Evolutionary conservation across 495 filamentous ascomycete genomes (phyloP), one percentile per base, ranked within the genome.

Genomic region (Trichoderma orchidacearum): DNA sequence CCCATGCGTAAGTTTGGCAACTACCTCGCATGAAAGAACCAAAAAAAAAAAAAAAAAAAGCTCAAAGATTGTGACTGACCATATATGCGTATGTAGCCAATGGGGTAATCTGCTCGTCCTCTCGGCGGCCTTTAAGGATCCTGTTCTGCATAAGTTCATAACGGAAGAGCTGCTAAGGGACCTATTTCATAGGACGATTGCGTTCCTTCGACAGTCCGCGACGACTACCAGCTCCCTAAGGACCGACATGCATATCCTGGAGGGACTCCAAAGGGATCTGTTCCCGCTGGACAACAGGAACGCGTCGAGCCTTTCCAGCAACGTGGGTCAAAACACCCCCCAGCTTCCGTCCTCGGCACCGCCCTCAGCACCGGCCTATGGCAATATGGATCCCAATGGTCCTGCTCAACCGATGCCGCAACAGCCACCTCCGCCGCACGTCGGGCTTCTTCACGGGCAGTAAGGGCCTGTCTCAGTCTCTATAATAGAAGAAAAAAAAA

Each of bases 101-200:
- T 98, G 95, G 69, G 93, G 93, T 53, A 98, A 97, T 65, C 83
- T 96, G 64, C 73, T 97, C 41, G 87, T 91, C 5, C 81, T 98
- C 1, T 81, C 88, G 21, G 90, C 92, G 1, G 86, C 84, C 4
- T 92, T 81, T 66, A 68, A 69, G 67, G 79, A 83, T 70, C 80
- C 56, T 51, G 74, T 69, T 30, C 78, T 90, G 0, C 64, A 62
- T 2, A 62, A 69, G 8, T 73, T 79, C 18, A 75, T 92, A 45
- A 63, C 76, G 8, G 64, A 64, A 51, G 63, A 75, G 0, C 63
- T 64, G 3, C 72, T 94, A 3, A 73, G 61, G 27, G 63, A 64
- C 23, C 73, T 86, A 2, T 77, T 84, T 48, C 38, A 59, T 27
- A 80, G 82, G 35, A 95, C 90, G 2, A 89, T 93, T 55, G 64